These are phyloP conservation scores for Aphanomyces cochlioides DNA, from an alignment of 352 stramenopile species.

Conservation along the genomic window DNA sequence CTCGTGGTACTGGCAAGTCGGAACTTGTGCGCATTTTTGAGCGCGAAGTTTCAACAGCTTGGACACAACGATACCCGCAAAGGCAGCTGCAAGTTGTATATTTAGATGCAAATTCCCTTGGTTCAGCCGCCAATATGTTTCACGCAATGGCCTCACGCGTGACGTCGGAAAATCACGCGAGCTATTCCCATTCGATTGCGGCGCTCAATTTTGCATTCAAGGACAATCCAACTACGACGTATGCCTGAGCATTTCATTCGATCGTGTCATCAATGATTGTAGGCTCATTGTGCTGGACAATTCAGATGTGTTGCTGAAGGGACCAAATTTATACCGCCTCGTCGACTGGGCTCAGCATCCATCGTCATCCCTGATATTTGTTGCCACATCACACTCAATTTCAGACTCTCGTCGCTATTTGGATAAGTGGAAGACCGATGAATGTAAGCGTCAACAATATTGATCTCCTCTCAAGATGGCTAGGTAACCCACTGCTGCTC, in stretches of 20 bases:
- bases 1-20: conserved; percentile 73
- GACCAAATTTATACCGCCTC: conserved; percentile 42
- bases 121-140: conserved; percentile 45
- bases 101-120: conserved; percentile 69
- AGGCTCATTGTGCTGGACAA: conserved; percentile 76
- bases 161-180: conserved; percentile 44
- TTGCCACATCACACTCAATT: conserved; percentile 76
- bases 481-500: no score
- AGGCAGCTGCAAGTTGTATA: conserved; percentile 44
- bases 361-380: conserved; percentile 59
- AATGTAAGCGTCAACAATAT: no score
- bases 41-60: conserved; percentile 46
- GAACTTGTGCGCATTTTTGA: conserved; percentile 58
- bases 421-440: neutral
- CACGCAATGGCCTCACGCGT: conserved; percentile 51
- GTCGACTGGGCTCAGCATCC: conserved; percentile 64
- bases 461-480: no score
- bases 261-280: neutral
- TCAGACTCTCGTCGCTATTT: conserved; percentile 32
- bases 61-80: conserved; percentile 33
- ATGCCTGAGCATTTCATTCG: neutral
- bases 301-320: conserved; percentile 51
- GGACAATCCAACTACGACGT: conserved; percentile 47
- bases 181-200: conserved; percentile 54
- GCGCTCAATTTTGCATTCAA: conserved; percentile 55